Evolutionary conservation across 306 rosid species (phyloP).

Genomic region (Rosa chinensis): DNA sequence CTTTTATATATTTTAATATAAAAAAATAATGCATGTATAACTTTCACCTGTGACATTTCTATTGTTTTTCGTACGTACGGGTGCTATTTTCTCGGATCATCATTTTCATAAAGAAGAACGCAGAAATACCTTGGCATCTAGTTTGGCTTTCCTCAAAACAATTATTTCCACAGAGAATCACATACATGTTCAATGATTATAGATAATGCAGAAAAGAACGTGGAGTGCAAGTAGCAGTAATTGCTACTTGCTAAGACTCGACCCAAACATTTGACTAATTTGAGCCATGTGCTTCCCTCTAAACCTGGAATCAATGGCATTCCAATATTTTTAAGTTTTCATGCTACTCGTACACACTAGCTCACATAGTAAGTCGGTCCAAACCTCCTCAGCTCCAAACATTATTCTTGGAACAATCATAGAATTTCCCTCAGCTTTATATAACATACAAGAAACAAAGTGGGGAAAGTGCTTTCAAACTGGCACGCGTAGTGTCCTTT

Average conservation of each 20-base stretch:
- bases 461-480: constrained; percentile 7
- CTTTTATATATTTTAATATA: no score
- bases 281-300: not conserved
- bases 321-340: not conserved
- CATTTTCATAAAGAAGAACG: not conserved
- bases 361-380: not conserved
- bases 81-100: not conserved
- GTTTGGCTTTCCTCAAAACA: not conserved
- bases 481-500: constrained; percentile 24
- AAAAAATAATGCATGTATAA: not conserved
- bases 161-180: not conserved
- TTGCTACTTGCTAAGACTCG: not conserved
- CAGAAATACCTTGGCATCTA: not conserved
- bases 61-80: not conserved
- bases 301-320: not conserved
- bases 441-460: not conserved
- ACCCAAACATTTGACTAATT: not conserved
- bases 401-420: constrained; percentile 5
- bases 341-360: not conserved
- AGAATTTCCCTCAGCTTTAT: not conserved
- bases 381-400: not conserved
- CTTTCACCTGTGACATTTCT: not conserved
- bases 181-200: not conserved
- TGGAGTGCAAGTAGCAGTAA: not conserved
- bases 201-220: constrained; percentile 15